These are phyloP conservation scores for Kazachstania psychrophila DNA, from an alignment of 805 yeast genomes.

Conservation along the genomic window DNA sequence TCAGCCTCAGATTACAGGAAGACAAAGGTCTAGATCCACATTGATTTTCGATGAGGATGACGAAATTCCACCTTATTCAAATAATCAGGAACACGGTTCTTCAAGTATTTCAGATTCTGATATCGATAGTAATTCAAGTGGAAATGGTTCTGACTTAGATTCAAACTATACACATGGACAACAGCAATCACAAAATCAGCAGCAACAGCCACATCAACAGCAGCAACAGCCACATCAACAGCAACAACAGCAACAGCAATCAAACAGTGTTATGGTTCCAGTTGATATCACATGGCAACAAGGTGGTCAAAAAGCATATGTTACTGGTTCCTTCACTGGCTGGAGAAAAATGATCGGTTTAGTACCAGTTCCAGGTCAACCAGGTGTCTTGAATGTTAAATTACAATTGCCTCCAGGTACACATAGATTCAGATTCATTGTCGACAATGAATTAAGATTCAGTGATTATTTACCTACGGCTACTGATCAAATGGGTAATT, in stretches of 20 bases:
- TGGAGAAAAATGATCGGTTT: constrained; percentile 97
- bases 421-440: constrained; percentile 86
- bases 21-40: constrained; percentile 47
- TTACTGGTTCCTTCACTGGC: constrained; percentile 95
- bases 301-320: constrained; percentile 93
- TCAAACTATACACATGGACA: not conserved
- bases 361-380: constrained; percentile 32
- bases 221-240: constrained; percentile 6
- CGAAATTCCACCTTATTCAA: constrained; percentile 39
- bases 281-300: constrained; percentile 85
- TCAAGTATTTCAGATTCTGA: constrained; percentile 12
- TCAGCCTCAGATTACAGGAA: constrained; percentile 30
- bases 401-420: constrained; percentile 82
- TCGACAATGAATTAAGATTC: constrained; percentile 84
- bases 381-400: constrained; percentile 47
- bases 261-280: constrained; percentile 29
- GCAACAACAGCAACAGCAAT: constrained; percentile 3
- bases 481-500: constrained; percentile 92
- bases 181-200: constrained; percentile 3
- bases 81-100: constrained; percentile 21
- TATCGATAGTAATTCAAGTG: constrained; percentile 13
- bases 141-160: constrained; percentile 10
- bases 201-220: constrained; percentile 3
- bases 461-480: constrained; percentile 91
- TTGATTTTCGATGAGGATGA: constrained; percentile 55